Conservation (phyloP, 176 grass and related monocot species). For the Triticum turgidum region DNA sequence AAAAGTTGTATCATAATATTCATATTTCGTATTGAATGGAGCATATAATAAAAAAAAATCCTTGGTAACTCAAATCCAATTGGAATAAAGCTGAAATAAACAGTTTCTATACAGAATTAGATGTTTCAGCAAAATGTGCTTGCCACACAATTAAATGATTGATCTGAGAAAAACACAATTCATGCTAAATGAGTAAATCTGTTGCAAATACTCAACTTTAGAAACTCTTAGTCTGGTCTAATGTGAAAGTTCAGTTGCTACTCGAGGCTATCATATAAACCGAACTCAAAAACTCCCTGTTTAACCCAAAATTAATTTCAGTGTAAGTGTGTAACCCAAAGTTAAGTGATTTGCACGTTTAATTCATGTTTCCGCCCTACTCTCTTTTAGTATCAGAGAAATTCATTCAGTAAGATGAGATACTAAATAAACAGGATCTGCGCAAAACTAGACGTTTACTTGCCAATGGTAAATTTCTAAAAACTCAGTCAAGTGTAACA, state of each 20-base stretch:
- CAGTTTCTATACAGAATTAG: background rate
- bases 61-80: background rate
- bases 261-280: background rate
- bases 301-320: background rate
- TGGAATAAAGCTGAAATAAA: slow-evolving; percentile 3
- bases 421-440: background rate
- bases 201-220: background rate
- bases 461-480: background rate
- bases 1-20: background rate
- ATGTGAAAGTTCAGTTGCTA: background rate
- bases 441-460: background rate
- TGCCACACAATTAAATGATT: background rate
- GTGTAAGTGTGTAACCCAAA: no score
- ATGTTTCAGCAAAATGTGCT: background rate
- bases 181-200: background rate
- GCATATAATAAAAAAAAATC: background rate
- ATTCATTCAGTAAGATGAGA: background rate
- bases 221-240: background rate
- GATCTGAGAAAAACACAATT: background rate
- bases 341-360: background rate
- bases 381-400: background rate
- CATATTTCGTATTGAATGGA: background rate
- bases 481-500: background rate
- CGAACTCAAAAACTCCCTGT: background rate
- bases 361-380: background rate